phyloP scores from a whole-genome alignment of 805 yeast species.

The Candida saitoana region DNA sequence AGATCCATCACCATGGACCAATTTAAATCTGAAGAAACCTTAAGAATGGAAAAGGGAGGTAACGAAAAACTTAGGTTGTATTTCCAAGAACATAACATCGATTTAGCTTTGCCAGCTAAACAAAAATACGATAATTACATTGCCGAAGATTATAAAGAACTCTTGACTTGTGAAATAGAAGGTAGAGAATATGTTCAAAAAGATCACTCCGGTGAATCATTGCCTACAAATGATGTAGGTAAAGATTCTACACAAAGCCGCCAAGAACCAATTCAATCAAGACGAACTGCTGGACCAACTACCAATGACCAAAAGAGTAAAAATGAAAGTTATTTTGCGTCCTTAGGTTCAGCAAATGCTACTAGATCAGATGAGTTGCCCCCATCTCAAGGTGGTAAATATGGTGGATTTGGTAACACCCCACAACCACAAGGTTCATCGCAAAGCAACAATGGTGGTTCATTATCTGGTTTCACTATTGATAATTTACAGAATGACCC shows the following conservation, averaged over 20 bases:
- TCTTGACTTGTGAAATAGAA: slow-evolving; percentile 69
- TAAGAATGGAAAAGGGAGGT: slow-evolving; percentile 92
- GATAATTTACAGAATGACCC: slow-evolving; percentile 81
- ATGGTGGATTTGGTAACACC: slow-evolving; percentile 85
- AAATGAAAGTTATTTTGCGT: slow-evolving; percentile 80
- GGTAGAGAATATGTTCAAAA: slow-evolving; percentile 67
- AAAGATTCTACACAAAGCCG: slow-evolving; percentile 4
- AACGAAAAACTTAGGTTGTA: slow-evolving; percentile 70
- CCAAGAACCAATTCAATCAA: slow-evolving; percentile 32
- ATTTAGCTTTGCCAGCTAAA: slow-evolving; percentile 57
- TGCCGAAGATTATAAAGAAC: slow-evolving; percentile 91
- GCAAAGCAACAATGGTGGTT: slow-evolving; percentile 24
- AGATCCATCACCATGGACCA: slow-evolving; percentile 98
- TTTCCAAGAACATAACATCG: slow-evolving; percentile 69
- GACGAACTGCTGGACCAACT: slow-evolving; percentile 31
- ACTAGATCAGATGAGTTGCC: slow-evolving; percentile 73
- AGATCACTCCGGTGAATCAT: slow-evolving; percentile 49
- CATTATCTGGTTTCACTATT: slow-evolving; percentile 54
- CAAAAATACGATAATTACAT: slow-evolving; percentile 81
- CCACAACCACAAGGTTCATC: slow-evolving; percentile 44
- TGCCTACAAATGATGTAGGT: slow-evolving; percentile 24
- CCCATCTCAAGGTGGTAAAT: slow-evolving; percentile 93
- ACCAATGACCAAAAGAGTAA: slow-evolving; percentile 43
- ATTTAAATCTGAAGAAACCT: slow-evolving; percentile 87
- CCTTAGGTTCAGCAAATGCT: slow-evolving; percentile 69